phyloP scores from a whole-genome alignment of 768 basidiomycete species.

The Imleria badia region DNA sequence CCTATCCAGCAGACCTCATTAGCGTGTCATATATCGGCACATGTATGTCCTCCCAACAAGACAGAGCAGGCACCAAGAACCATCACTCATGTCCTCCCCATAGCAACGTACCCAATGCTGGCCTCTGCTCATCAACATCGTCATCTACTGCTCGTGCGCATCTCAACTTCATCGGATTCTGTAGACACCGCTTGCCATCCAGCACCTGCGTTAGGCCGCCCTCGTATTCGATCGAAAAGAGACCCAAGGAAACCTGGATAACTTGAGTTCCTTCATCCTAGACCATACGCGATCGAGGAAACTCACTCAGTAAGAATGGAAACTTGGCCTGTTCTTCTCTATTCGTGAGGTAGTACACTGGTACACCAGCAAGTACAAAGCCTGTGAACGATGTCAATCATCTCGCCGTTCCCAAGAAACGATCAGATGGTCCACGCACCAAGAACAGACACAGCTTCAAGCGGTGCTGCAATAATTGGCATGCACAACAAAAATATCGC shows the following conservation, averaged over 20 bases:
- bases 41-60: no score
- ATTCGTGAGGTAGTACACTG: slow-evolving; percentile 80
- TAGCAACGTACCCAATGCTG: no score
- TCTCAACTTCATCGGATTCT: slow-evolving; percentile 67
- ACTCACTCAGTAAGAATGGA: slow-evolving; percentile 38
- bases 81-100: no score
- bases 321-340: slow-evolving; percentile 42
- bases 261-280: background rate
- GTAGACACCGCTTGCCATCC: slow-evolving; percentile 83
- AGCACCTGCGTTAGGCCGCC: slow-evolving; percentile 51
- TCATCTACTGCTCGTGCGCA: slow-evolving; percentile 20
- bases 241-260: slow-evolving; percentile 42
- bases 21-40: no score
- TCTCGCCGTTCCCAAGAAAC: background rate
- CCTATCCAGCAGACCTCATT: no score
- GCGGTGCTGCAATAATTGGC: slow-evolving; percentile 91
- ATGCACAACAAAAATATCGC: slow-evolving; percentile 67
- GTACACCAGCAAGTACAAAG: slow-evolving; percentile 77
- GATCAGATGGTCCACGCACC: slow-evolving; percentile 45
- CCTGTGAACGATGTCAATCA: slow-evolving; percentile 39
- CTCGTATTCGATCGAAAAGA: slow-evolving; percentile 47
- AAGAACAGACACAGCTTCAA: slow-evolving; percentile 83
- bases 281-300: background rate
- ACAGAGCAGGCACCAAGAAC: no score
- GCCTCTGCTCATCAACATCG: background rate